phyloP scores from a whole-genome alignment of 768 basidiomycete genomes.

The Asterophora parasitica region DNA sequence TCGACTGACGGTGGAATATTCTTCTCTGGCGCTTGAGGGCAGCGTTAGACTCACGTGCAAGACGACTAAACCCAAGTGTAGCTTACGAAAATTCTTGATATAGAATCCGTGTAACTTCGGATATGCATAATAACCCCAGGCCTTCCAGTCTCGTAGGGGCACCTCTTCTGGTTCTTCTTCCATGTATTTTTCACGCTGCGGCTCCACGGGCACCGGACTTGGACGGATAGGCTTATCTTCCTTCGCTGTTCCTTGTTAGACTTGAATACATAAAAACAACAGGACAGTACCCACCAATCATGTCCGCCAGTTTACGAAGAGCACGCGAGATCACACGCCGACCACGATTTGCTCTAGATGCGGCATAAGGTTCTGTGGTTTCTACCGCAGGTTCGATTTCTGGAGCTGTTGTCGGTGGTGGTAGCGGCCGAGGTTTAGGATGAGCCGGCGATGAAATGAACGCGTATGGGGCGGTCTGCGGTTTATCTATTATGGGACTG shows the following conservation, averaged over 20 bases:
- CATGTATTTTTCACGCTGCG: too few relatives aligned
- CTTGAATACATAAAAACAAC: background rate
- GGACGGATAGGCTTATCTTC: too few relatives aligned
- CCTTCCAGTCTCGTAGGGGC: constrained; percentile 40
- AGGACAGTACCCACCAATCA: constrained; percentile 4
- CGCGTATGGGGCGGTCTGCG: constrained; percentile 20
- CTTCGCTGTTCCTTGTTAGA: background rate
- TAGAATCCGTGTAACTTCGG: constrained; percentile 36
- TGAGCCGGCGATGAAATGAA: constrained; percentile 8
- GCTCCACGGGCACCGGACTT: too few relatives aligned
- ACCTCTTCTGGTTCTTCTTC: background rate
- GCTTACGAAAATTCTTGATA: constrained; percentile 42
- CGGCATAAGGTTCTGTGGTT: background rate
- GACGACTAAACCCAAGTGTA: background rate
- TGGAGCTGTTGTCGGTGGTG: background rate
- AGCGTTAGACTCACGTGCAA: background rate
- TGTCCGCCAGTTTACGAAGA: constrained; percentile 6
- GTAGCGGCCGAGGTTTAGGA: too few relatives aligned
- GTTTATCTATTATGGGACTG: constrained; percentile 18
- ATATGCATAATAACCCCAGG: constrained; percentile 50
- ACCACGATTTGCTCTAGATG: background rate
- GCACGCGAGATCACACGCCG: background rate
- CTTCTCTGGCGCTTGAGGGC: constrained; percentile 18
- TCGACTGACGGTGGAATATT: constrained; percentile 19
- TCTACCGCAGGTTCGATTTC: background rate